Evolutionary conservation across 495 filamentous ascomycete genomes (phyloP).

Genomic region (Tuber calosporum): DNA sequence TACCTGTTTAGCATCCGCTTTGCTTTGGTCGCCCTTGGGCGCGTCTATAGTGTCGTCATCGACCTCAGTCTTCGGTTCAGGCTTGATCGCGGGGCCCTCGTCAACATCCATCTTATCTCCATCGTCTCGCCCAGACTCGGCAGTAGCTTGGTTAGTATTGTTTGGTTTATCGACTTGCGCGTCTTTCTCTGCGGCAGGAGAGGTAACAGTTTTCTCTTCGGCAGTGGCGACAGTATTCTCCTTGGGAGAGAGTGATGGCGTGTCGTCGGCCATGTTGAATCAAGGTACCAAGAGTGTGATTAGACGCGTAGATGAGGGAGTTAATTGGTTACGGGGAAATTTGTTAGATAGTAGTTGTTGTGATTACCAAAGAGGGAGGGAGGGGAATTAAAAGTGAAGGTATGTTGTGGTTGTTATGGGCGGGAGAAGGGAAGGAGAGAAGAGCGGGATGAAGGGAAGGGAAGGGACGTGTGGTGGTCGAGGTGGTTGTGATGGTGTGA

Average conservation of each 20-base stretch:
- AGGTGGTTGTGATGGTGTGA: conserved; percentile 5
- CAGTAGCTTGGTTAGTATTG: background rate
- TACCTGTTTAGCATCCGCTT: conserved; percentile 14
- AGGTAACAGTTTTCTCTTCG: conserved; percentile 16
- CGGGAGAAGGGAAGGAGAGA: conserved; percentile 15
- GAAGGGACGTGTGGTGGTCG: conserved; percentile 4
- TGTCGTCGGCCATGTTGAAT: conserved; percentile 37
- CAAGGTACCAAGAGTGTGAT: conserved; percentile 25
- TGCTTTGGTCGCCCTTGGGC: conserved; percentile 28
- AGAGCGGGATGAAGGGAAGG: conserved; percentile 6
- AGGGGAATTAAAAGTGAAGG: conserved; percentile 1
- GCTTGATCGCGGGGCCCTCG: background rate
- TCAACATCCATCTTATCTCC: conserved; percentile 2
- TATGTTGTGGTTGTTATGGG: conserved; percentile 2
- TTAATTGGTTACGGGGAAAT: conserved; percentile 22
- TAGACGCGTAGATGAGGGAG: conserved; percentile 17
- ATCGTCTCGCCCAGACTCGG: background rate
- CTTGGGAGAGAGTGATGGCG: conserved; percentile 31
- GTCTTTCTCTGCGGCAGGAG: conserved; percentile 20
- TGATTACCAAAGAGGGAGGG: conserved; percentile 11
- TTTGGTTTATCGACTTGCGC: conserved; percentile 11
- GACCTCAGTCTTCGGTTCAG: conserved; percentile 15
- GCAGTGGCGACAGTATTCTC: conserved; percentile 19
- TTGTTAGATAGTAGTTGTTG: conserved; percentile 6
- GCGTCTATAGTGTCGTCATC: conserved; percentile 35